These are phyloP conservation scores for Solanum pinnatisectum DNA, from an alignment of 257 asterid species.

Conservation along the genomic window DNA sequence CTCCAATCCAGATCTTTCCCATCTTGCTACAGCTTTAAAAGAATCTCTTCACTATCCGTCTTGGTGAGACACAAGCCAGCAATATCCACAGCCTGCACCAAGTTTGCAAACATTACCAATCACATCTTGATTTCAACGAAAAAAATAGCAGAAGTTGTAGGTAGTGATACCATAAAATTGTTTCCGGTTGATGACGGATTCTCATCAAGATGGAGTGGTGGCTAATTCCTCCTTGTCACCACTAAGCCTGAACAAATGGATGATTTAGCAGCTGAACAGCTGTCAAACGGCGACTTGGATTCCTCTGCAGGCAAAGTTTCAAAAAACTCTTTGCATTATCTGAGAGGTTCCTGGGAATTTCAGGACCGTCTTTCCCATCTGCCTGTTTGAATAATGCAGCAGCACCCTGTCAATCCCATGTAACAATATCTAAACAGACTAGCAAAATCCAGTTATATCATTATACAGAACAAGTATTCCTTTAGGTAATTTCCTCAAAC, in stretches of 20 bases:
- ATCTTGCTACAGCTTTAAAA: not conserved
- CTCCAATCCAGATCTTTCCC: not conserved
- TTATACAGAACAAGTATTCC: not conserved
- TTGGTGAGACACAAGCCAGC: not conserved
- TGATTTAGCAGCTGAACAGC: slow-evolving; percentile 49
- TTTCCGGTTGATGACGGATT: not conserved
- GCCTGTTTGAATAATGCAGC: slow-evolving; percentile 43
- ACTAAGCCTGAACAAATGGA: slow-evolving; percentile 25
- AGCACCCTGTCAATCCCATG: slow-evolving; percentile 29
- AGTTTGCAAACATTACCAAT: not conserved
- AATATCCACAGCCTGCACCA: not conserved
- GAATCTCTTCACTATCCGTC: not conserved
- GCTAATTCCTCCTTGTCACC: not conserved
- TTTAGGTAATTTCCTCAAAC: not conserved
- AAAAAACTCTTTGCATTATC: slow-evolving; percentile 45
- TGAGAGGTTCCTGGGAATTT: slow-evolving; percentile 46
- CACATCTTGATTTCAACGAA: not conserved
- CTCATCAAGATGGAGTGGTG: not conserved
- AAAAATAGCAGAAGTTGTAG: too few species aligned
- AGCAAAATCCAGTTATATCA: not conserved
- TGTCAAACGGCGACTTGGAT: slow-evolving; percentile 45
- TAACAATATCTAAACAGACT: not conserved
- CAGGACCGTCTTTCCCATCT: slow-evolving; percentile 50
- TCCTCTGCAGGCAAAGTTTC: slow-evolving; percentile 46
- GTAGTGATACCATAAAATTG: not conserved